Evolutionary conservation across 805 yeast genomes (phyloP).

Genomic region (Saturnispora ahearnii): DNA sequence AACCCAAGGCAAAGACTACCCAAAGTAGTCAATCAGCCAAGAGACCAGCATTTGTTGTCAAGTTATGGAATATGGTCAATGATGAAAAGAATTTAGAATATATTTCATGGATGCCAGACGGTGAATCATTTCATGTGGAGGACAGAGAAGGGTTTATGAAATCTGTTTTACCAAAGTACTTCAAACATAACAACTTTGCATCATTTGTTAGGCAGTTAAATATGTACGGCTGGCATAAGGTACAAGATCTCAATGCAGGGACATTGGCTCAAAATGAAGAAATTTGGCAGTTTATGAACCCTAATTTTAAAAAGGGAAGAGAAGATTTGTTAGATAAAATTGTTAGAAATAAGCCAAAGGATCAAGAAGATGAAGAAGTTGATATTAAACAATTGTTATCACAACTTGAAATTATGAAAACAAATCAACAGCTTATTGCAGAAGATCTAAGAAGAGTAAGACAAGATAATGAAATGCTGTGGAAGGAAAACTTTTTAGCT

Average conservation of each 20-base stretch:
- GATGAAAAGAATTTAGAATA: slow-evolving; percentile 60
- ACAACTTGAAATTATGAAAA: slow-evolving; percentile 69
- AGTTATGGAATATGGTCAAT: slow-evolving; percentile 93
- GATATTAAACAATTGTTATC: slow-evolving; percentile 46
- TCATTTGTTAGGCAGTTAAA: slow-evolving; percentile 92
- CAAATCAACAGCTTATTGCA: slow-evolving; percentile 70
- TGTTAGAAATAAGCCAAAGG: slow-evolving; percentile 56
- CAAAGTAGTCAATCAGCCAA: slow-evolving; percentile 26
- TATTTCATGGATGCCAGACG: slow-evolving; percentile 81
- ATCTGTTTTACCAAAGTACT: slow-evolving; percentile 77
- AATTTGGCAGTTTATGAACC: slow-evolving; percentile 81
- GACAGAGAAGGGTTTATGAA: slow-evolving; percentile 83
- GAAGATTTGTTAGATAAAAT: slow-evolving; percentile 83
- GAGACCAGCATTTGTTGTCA: slow-evolving; percentile 86
- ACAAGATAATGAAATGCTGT: slow-evolving; percentile 78
- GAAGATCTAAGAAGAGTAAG: slow-evolving; percentile 79
- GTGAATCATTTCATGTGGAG: slow-evolving; percentile 73
- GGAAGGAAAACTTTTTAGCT: slow-evolving; percentile 81
- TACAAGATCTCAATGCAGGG: slow-evolving; percentile 83
- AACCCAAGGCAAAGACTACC: slow-evolving; percentile 20
- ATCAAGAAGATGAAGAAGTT: slow-evolving; percentile 35
- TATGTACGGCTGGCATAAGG: slow-evolving; percentile 99
- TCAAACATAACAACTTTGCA: slow-evolving; percentile 92
- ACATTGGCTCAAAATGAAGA: slow-evolving; percentile 63
- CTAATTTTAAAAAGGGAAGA: slow-evolving; percentile 63